These are phyloP conservation scores for Akebia trifoliata DNA, from an alignment of 164 flowering plant species.

Conservation along the genomic window DNA sequence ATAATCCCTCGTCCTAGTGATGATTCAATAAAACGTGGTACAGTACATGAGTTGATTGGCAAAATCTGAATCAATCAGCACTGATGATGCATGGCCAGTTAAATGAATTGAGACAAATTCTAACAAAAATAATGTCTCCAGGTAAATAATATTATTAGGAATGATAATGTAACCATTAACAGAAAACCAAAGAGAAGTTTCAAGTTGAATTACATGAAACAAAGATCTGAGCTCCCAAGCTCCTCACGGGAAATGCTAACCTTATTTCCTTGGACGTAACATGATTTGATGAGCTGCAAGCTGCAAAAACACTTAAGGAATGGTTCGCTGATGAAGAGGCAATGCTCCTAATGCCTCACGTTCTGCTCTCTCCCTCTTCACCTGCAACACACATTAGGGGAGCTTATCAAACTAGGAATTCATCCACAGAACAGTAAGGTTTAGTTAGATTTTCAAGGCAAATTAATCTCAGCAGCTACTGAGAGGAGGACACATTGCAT, in stretches of 20 bases:
- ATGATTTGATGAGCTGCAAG: too few species aligned
- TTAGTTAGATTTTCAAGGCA: neutral
- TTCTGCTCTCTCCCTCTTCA: slow-evolving; percentile 73
- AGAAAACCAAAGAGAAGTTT: neutral
- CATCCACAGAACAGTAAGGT: too few species aligned
- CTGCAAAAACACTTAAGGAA: slow-evolving; percentile 42
- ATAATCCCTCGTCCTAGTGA: too few species aligned
- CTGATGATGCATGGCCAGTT: too few species aligned
- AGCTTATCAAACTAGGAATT: too few species aligned
- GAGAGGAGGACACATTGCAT: too few species aligned
- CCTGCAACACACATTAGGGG: slow-evolving; percentile 36
- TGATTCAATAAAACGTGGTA: too few species aligned
- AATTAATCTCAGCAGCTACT: too few species aligned
- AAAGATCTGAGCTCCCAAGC: slow-evolving; percentile 2
- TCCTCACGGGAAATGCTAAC: neutral
- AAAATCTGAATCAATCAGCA: too few species aligned
- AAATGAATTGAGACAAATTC: too few species aligned
- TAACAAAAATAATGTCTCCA: too few species aligned
- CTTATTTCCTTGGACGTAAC: neutral
- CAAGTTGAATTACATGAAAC: neutral
- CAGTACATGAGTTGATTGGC: too few species aligned
- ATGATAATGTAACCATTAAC: neutral
- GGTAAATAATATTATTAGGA: slow-evolving; percentile 6
- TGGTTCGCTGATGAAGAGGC: slow-evolving; percentile 74
- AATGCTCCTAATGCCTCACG: slow-evolving; percentile 90